Base-by-base conservation (phyloP, 306 rosid genomes). In the Quercus engelmannii region DNA sequence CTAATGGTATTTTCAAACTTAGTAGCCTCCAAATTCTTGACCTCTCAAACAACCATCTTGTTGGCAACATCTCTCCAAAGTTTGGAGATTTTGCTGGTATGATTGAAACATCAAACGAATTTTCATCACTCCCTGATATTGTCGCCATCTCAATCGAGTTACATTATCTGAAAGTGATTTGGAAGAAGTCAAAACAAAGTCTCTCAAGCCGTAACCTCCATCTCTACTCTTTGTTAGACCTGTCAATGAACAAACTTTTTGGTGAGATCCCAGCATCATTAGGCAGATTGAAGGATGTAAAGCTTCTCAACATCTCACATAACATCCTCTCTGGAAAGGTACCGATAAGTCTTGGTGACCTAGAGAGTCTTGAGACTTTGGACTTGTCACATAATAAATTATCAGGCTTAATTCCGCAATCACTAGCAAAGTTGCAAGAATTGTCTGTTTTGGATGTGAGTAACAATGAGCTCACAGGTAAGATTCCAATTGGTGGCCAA, bases 311-410 rank as follows among this genome's bases (percentile, higher is more conserved):
- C 78, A 52, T 82, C 33, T 74, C 85, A 54, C 21, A 73, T 59
- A 77, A 82, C 82, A 65, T 65, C 46, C 75, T 82, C 5, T 73
- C n/a, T 41, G 85, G 85, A 14, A 43, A 65, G 6, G 67, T 82
- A 26, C 85, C 85, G 20, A 38, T 71, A 30, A 82, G 85, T 57
- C 68, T 82, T 11, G 82, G 85, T 7, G 26, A 77, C 26, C 57
- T 82, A 18, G 82, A 82, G 26, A 67, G 41, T 1, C 13, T 82
- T n/a, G 85, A 82, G 81, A 82, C 64, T 70, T 69, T 83, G 80
- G 80, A 83, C 30, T 59, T 83, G 77, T 78, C 80, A 20, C 73
- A 58, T 73, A 83, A 83, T 70, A 51, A 20, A 52, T 83, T 83
- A 35, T 49, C 80, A 0, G 83, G 86, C 46, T 33, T 41, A 6